phyloP scores from a whole-genome alignment of 768 basidiomycete genomes.

The Mycena amicta region DNA sequence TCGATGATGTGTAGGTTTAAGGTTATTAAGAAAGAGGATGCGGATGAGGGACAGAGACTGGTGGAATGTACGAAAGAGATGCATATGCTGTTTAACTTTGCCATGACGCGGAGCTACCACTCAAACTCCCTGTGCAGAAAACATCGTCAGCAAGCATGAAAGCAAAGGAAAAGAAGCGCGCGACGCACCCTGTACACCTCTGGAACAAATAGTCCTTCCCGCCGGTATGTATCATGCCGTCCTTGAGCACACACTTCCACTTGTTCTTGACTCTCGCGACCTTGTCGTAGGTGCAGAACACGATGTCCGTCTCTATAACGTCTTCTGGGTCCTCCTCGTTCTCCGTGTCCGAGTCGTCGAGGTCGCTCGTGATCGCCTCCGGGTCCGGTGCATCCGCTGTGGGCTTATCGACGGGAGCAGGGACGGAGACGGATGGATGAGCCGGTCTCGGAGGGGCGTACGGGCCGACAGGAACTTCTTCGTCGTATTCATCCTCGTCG shows the following conservation, averaged over 20 bases:
- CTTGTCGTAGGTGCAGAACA: constrained; percentile 85
- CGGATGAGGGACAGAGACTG: too few species aligned
- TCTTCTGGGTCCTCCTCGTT: constrained; percentile 61
- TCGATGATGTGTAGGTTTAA: too few species aligned
- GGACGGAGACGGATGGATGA: constrained; percentile 50
- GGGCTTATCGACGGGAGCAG: constrained; percentile 36
- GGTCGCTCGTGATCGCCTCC: constrained; percentile 75
- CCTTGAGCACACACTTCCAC: constrained; percentile 86
- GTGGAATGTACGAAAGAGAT: too few species aligned
- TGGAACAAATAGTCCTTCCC: constrained; percentile 80
- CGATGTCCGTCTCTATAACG: constrained; percentile 60
- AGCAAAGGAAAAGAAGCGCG: not conserved
- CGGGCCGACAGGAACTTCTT: constrained; percentile 45
- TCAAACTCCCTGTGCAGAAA: constrained; percentile 38
- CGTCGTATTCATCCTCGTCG: constrained; percentile 35
- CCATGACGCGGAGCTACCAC: constrained; percentile 37
- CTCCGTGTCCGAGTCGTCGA: constrained; percentile 75
- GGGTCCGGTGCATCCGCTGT: not conserved
- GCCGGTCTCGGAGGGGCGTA: constrained; percentile 50
- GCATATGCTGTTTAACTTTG: too few species aligned
- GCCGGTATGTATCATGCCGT: constrained; percentile 76
- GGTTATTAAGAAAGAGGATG: too few species aligned
- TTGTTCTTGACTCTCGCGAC: constrained; percentile 85
- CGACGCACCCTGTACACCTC: constrained; percentile 72
- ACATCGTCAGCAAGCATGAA: not conserved